Conservation (phyloP, 192 early-diverging fungal species). For the Bifiguratus adelaidae region DNA sequence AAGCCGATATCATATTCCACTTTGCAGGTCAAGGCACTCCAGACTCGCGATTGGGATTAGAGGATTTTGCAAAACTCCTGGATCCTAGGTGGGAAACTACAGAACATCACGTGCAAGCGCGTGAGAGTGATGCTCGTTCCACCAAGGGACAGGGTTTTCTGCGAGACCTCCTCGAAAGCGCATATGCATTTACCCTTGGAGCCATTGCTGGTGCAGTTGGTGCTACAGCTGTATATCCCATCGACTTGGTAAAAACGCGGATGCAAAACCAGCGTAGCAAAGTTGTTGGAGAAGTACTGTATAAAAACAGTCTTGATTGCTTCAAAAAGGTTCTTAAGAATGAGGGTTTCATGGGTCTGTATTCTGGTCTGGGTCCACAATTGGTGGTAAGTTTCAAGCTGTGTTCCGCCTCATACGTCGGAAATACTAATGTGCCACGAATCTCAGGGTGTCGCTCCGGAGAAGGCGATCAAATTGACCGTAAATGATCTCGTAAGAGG, state of each 20-base stretch:
- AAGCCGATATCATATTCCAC: constrained; percentile 61
- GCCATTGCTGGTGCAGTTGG: constrained; percentile 90
- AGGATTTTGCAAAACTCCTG: constrained; percentile 39
- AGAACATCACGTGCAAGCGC: not conserved
- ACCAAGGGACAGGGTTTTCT: constrained; percentile 11
- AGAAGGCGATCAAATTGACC: constrained; percentile 97
- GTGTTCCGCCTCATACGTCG: no score
- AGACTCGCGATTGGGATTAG: constrained; percentile 27
- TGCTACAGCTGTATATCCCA: constrained; percentile 91
- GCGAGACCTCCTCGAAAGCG: constrained; percentile 14
- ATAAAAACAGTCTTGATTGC: constrained; percentile 94
- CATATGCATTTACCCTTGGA: constrained; percentile 59
- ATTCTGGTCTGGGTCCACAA: constrained; percentile 88
- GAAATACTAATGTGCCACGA: no score
- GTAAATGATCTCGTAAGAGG: constrained; percentile 88
- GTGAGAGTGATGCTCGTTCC: not conserved
- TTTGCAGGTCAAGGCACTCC: constrained; percentile 44
- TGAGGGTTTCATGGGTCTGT: constrained; percentile 84
- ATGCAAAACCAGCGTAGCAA: constrained; percentile 96
- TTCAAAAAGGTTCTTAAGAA: constrained; percentile 90
- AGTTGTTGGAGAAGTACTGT: constrained; percentile 82
- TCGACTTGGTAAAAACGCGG: constrained; percentile 96
- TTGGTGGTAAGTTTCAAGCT: constrained; percentile 48
- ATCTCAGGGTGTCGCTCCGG: constrained; percentile 79
- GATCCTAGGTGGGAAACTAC: constrained; percentile 33